These are phyloP conservation scores for Theileria sp. DNA, from an alignment of 169 alveolate species.

Conservation along the genomic window DNA sequence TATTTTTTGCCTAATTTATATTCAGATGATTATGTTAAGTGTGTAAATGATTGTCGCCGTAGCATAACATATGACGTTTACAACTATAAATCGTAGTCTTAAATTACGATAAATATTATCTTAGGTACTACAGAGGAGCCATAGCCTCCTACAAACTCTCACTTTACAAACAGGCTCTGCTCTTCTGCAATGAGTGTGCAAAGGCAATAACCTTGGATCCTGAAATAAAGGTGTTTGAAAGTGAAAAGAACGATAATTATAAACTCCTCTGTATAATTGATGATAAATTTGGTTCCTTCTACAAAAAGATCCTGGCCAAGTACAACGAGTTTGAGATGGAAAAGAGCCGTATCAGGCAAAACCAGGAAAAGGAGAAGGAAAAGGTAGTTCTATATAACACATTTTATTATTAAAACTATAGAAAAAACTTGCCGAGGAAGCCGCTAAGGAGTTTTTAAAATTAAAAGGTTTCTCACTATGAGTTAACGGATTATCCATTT, in stretches of 20 bases:
- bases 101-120: not conserved
- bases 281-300: conserved; percentile 15
- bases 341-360: not conserved
- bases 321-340: conserved; percentile 21
- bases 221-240: not conserved
- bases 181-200: conserved; percentile 53
- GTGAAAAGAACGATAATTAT: not conserved
- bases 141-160: conserved; percentile 53
- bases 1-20: not conserved
- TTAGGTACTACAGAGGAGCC: conserved; percentile 64
- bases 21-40: conserved; percentile 55
- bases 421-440: conserved; percentile 9
- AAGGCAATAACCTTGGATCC: conserved; percentile 11
- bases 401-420: not conserved
- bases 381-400: not conserved
- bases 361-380: not conserved
- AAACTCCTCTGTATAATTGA: conserved; percentile 12
- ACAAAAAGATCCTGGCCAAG: conserved; percentile 12
- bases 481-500: not conserved
- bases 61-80: conserved; percentile 34
- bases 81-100: conserved; percentile 56
- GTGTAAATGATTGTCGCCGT: conserved; percentile 56
- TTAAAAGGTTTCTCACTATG: conserved; percentile 19
- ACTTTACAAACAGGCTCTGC: conserved; percentile 56
- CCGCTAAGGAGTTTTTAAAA: conserved; percentile 14